Evolutionary conservation across 352 stramenopile species (phyloP), one percentile per base, ranked within the genome.

Genomic region (Globisporangium takayamanum): DNA sequence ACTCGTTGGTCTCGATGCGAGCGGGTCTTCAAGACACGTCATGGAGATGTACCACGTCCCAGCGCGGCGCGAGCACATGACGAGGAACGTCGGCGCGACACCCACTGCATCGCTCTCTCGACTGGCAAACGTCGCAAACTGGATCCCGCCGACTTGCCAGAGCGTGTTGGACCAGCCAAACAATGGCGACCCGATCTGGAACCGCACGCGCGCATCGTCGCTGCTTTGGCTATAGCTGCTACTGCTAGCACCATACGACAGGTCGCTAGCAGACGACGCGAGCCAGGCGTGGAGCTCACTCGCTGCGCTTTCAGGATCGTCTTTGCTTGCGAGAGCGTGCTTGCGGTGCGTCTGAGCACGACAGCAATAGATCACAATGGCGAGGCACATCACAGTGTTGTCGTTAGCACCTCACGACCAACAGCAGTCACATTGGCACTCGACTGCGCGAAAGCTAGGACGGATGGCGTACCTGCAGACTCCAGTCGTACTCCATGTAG

Each of bases 401-500:
- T 14, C 5, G 7, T 12, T 39, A 12, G 7, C 33, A 39, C 33
- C 8, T 36, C 30, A 36, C 30, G 30, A 39, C 7, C 33, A 12
- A 10, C 10, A 39, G 33, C 33, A 39, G 33, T 39, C 33, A 14
- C 33, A 39, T 12, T 12, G 33, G 10, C 7, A 39, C 33, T 12
- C 3, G 28, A 5, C 28, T 33, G 28, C 28, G 22, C 22, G 22
- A 33, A 44, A 25, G 6, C 25, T 4, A 57, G 16, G 8, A 33
- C 0, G 3, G 28, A 46, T 0, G n/a, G 5, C 60, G 52, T 66
- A 68, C 69, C 62, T 83, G 76, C 11, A 85, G 51, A 30, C 18
- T 39, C 84, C 84, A 94, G 55, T 94, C 84, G 55, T 91, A 94
- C 52, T 88, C 80, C 59, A 94, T 71, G 26, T 81, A 83, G 55